Base-by-base conservation (phyloP, 1,139 yeast genomes). In the Yamadazyma kanchanaburiensis region DNA sequence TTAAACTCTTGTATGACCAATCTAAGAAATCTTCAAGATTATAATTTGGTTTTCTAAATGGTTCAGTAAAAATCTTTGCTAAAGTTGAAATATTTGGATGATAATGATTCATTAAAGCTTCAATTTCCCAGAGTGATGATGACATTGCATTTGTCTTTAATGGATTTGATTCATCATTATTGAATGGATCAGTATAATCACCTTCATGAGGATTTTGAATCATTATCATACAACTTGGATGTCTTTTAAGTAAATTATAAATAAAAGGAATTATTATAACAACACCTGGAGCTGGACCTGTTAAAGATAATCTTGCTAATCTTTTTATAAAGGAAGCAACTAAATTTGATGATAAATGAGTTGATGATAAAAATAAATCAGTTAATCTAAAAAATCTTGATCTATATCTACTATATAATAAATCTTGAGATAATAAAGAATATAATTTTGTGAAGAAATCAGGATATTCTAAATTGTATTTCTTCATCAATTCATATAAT, bases 21-120 rank as follows among this genome's bases (percentile, higher is more conserved):
- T 89, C 96, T 50, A 91, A 63, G 61, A 91, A 91, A 55, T 91
- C 98, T 52, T 91, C 98, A 67, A 91, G 68, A 50, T 85, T 84
- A 55, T 94, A 91, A 45, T 74, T 74, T 35, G 84, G 81, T 55
- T 91, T 94, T 50, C 81, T 77, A 60, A 91, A 89, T 3, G 96
- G 96, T 54, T 91, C 96, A 14, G 79, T 71, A 52, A 85, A 83
- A 23, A 91, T 85, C 51, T 78, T 81, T 9, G 96, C 96, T 46
- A 91, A 65, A 0, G 96, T 84, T 2, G 96, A 91, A 13, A 94
- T 86, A 48, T 91, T 91, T 8, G 98, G 97, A 57, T 91, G 97
- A 51, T 87, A 91, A 55, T 91, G 99, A n/a, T 74, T 60, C 69
- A 81, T 78, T 37, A 85, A 60, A 0, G 94, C 70, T 39, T 84